Base-by-base conservation (phyloP, 2,329 filamentous ascomycete species). In the Coleophoma eucalyptorum region DNA sequence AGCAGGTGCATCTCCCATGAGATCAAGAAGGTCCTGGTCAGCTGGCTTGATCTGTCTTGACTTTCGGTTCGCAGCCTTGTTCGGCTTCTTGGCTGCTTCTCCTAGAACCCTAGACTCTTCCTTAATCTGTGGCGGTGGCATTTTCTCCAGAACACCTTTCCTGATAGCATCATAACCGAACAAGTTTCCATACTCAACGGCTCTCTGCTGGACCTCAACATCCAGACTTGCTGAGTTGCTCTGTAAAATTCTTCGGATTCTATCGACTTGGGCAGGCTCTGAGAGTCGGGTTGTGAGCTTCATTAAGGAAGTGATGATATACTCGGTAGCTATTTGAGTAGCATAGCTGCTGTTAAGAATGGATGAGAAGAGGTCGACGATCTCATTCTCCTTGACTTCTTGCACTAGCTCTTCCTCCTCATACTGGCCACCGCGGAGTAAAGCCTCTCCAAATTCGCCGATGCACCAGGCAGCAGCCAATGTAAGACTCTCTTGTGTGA, bases 401-500 rank as follows among this genome's bases (percentile, higher is more conserved):
- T 78, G 73, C 12, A 96, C 90, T 31, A 96, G 76, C 63, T 97
- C 93, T 67, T 96, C 91, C 65, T 96, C 92, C 68, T 97, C 93
- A 59, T 95, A 96, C 62, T 94, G 88, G 1, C 92, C 92, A 34
- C 92, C 92, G 53, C 83, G 83, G 34, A 99, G 77, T n/a, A 99
- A 77, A 18, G 88, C 83, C 69, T 99, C 94, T 12, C 90, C 93
- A 65, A 92, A 99, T 72, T 99, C 94, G 65, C 95, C 94, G 67
- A 99, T 96, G 49, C 94, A 95, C 94, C 94, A 99, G 6, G 94
- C 87, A 35, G 90, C 94, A 46, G 93, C 91, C 55, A 97, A 81
- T 8, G 91, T 97, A 56, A 99, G 74, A 57, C 91, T 95, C 70
- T 99, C 95, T 67, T 99, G 94, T 2, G 93, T 97, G 61, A 99